phyloP scores from a whole-genome alignment of 1,284 basidiomycete species.

The Nidula niveotomentosa region DNA sequence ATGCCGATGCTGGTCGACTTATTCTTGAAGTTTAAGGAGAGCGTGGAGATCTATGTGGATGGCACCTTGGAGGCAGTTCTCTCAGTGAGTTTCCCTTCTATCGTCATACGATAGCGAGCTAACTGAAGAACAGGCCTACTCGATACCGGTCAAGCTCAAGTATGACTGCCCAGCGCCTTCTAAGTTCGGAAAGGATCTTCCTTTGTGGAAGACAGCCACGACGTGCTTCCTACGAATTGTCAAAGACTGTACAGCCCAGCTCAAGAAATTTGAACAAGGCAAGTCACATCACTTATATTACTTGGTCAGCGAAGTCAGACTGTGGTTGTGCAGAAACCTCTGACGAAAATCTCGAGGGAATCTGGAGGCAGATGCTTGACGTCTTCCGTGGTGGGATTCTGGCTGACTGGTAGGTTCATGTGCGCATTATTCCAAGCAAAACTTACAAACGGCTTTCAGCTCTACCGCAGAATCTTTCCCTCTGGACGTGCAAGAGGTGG shows the following conservation, averaged over 20 bases:
- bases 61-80: slow-evolving; percentile 84
- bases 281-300: background rate
- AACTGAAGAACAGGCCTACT: slow-evolving; percentile 63
- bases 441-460: slow-evolving; percentile 27
- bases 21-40: slow-evolving; percentile 62
- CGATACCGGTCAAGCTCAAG: slow-evolving; percentile 90
- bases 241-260: slow-evolving; percentile 56
- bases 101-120: background rate
- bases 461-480: slow-evolving; percentile 53
- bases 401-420: slow-evolving; percentile 73
- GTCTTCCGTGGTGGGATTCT: slow-evolving; percentile 81
- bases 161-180: slow-evolving; percentile 91
- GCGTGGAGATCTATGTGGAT: slow-evolving; percentile 69
- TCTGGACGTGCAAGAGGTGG: slow-evolving; percentile 67
- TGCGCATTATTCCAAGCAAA: background rate
- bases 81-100: slow-evolving; percentile 52
- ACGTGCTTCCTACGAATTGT: slow-evolving; percentile 69
- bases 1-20: slow-evolving; percentile 83
- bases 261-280: slow-evolving; percentile 48
- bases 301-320: no score
- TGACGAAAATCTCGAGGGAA: slow-evolving; percentile 63
- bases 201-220: slow-evolving; percentile 91
- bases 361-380: slow-evolving; percentile 88
- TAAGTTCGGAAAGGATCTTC: slow-evolving; percentile 82
- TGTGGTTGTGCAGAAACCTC: slow-evolving; percentile 45